phyloP scores from a whole-genome alignment of 441 rosid species.

The Syzygium syzygioides region DNA sequence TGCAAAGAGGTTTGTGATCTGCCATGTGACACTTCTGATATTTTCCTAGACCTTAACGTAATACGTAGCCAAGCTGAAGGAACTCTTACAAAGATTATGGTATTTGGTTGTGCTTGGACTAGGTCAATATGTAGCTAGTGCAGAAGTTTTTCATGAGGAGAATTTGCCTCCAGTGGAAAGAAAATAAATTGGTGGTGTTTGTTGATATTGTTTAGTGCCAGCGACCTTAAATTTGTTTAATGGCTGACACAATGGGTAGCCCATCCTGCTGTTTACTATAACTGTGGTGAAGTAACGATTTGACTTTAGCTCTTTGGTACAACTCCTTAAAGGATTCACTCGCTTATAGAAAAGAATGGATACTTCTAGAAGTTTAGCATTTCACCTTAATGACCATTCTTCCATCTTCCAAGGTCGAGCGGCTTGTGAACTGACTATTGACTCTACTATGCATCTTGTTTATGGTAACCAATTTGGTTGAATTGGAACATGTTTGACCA shows the following conservation, averaged over 20 bases:
- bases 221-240: not conserved
- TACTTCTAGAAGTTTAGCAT: not conserved
- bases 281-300: not conserved
- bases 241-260: not conserved
- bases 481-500: not conserved
- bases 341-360: not conserved
- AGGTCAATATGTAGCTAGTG: not conserved
- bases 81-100: not conserved
- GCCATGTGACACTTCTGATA: not conserved
- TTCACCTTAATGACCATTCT: not conserved
- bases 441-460: not conserved
- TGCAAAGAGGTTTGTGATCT: conserved; percentile 71
- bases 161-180: too few species aligned
- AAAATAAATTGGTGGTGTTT: too few species aligned
- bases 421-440: not conserved
- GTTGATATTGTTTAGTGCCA: too few species aligned
- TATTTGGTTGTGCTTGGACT: not conserved
- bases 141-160: not conserved
- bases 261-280: not conserved
- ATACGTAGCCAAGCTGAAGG: not conserved
- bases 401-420: not conserved
- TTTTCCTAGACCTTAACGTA: not conserved
- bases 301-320: not conserved
- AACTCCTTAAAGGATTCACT: not conserved
- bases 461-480: not conserved